Conservation (phyloP, 2,329 filamentous ascomycete genomes). For the Exophiala phaeomuriformis region DNA sequence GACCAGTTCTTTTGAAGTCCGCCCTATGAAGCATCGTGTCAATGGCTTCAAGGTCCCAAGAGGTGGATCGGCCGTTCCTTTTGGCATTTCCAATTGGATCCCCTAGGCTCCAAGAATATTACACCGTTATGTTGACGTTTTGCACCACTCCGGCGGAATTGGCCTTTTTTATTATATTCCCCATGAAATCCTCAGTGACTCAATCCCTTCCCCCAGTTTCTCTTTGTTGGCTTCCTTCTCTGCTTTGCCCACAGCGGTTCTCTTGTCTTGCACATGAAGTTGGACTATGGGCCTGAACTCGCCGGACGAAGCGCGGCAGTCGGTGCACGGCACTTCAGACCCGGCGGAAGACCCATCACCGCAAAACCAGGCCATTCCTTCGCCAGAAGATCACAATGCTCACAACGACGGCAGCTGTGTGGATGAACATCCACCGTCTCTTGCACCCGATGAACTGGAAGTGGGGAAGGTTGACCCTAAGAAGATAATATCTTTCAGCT, state of each 20-base stretch:
- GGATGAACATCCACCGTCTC: slow-evolving; percentile 1
- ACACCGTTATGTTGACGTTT: too few species aligned
- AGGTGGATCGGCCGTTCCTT: not conserved
- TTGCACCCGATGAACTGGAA: slow-evolving; percentile 7
- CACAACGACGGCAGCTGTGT: slow-evolving; percentile 6
- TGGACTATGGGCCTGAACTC: slow-evolving; percentile 9
- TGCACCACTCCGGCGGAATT: too few species aligned
- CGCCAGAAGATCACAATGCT: not conserved
- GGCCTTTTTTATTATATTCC: not conserved
- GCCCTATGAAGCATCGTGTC: not conserved
- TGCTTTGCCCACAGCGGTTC: not conserved
- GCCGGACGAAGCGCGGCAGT: slow-evolving; percentile 2
- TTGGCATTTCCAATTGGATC: not conserved
- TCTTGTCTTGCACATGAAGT: not conserved
- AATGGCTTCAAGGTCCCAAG: not conserved
- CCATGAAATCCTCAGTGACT: not conserved
- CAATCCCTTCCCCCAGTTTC: not conserved
- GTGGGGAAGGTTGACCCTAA: slow-evolving; percentile 9
- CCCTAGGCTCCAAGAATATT: too few species aligned
- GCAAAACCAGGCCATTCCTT: not conserved
- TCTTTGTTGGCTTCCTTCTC: not conserved
- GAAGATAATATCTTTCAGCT: slow-evolving; percentile 22
- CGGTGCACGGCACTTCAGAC: slow-evolving; percentile 1
- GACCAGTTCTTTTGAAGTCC: not conserved
- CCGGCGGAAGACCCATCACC: not conserved